Evolutionary conservation across 495 filamentous ascomycete species (phyloP).

Genomic region (Talaromyces adpressus): DNA sequence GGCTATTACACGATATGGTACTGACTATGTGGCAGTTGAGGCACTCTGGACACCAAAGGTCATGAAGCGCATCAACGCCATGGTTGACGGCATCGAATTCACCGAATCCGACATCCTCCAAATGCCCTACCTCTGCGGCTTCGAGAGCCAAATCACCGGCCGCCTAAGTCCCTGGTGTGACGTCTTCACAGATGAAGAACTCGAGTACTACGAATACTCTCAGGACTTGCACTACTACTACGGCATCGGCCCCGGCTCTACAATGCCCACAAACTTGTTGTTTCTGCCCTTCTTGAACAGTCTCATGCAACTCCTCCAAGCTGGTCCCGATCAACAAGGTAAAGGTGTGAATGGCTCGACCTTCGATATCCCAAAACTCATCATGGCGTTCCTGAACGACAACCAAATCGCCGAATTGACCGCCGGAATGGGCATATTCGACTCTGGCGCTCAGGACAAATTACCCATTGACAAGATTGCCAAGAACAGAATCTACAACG

Average conservation of each 20-base stretch:
- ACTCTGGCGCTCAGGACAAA: conserved; percentile 39
- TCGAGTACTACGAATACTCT: conserved; percentile 49
- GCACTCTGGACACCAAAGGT: conserved; percentile 44
- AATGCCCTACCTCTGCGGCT: conserved; percentile 55
- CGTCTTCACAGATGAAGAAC: conserved; percentile 44
- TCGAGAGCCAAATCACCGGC: conserved; percentile 53
- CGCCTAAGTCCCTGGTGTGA: conserved; percentile 45
- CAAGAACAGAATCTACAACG: conserved; percentile 27
- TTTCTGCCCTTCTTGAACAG: conserved; percentile 44
- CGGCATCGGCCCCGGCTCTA: conserved; percentile 44
- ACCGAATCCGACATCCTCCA: conserved; percentile 39
- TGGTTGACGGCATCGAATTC: conserved; percentile 43
- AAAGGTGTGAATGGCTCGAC: conserved; percentile 27
- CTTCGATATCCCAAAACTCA: conserved; percentile 38
- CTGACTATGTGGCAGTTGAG: conserved; percentile 22
- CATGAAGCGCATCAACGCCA: conserved; percentile 36
- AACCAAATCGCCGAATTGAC: conserved; percentile 52
- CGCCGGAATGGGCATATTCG: conserved; percentile 46
- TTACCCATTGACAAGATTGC: conserved; percentile 34
- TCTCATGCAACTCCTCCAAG: conserved; percentile 36
- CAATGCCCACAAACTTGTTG: conserved; percentile 30
- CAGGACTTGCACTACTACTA: conserved; percentile 57
- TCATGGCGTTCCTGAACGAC: conserved; percentile 51
- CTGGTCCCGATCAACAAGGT: conserved; percentile 36
- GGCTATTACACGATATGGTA: neutral